Conservation (phyloP, 495 filamentous ascomycete species). For the Pyronema domesticum region DNA sequence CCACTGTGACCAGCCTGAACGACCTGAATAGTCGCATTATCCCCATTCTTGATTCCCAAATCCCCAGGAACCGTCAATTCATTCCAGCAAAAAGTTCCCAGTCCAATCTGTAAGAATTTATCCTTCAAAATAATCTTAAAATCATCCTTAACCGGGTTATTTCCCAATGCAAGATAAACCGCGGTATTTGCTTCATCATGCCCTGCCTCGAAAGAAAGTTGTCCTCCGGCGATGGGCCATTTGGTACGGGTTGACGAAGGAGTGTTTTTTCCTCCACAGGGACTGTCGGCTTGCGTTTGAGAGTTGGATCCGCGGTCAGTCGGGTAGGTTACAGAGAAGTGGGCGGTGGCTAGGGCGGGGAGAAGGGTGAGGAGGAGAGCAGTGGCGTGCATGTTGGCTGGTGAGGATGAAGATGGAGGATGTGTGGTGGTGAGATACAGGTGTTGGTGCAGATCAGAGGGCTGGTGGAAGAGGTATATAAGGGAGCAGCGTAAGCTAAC, state of each 20-base stretch:
- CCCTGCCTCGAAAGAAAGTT: constrained; percentile 37
- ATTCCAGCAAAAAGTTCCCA: constrained; percentile 40
- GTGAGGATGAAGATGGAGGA: background rate
- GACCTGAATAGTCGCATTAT: constrained; percentile 48
- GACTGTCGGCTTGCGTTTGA: constrained; percentile 32
- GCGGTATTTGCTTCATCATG: constrained; percentile 38
- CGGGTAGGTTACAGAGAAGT: constrained; percentile 44
- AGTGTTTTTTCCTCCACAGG: constrained; percentile 40
- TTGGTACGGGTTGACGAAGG: constrained; percentile 34
- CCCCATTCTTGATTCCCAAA: constrained; percentile 25
- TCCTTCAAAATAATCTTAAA: constrained; percentile 38
- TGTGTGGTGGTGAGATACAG: background rate
- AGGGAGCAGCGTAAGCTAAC: too few species aligned
- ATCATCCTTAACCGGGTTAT: constrained; percentile 30
- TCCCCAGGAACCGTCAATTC: constrained; percentile 25
- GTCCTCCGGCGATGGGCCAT: constrained; percentile 32
- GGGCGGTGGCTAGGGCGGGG: constrained; percentile 33
- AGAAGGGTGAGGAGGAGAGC: constrained; percentile 17
- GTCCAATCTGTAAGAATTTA: constrained; percentile 34
- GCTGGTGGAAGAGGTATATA: too few species aligned
- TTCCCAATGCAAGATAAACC: constrained; percentile 39
- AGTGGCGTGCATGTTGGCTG: constrained; percentile 9
- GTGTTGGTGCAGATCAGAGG: too few species aligned
- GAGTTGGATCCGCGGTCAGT: constrained; percentile 37
- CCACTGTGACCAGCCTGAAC: constrained; percentile 35